Evolutionary conservation across 352 stramenopile genomes (phyloP), one percentile per base, ranked within the genome.

Genomic region (Pythium vanterpoolii): DNA sequence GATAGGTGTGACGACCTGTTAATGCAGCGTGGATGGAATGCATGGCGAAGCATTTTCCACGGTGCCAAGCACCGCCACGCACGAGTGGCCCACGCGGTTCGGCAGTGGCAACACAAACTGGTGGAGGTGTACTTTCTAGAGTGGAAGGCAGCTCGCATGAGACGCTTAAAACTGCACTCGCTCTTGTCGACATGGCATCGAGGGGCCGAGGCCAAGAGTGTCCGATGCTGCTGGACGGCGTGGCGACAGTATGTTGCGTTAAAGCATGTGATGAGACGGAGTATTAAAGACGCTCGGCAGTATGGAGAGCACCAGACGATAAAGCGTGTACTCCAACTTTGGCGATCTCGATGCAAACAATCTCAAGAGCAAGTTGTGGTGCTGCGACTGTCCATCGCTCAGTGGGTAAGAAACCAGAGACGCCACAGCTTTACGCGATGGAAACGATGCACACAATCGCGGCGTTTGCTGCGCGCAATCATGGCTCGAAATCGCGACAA

Each of bases 61-160:
- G 26, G 9, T 23, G 43, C 21, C 14, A 58, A 28, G 24, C 23
- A 46, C 10, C 46, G 39, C 24, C 46, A 68, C 33, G 26, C 16
- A 23, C 24, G 16, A 18, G 51, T 51, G 1, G 38, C 38, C 1
- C 7, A 51, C 6, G 51, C 45, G 1, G 33, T 67, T 28, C 33
- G 45, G 5, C 13, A 39, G 26, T 67, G 60, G 60, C 60, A 56
- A 13, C 33, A 33, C 21, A 42, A 43, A n/a, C 34, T n/a, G 23
- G 9, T 67, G 3, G 47, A 26, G 11, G 13, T 56, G 19, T 52
- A 7, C 16, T 68, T 62, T 30, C 3, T 38, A 0, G 39, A 52
- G 16, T 68, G 60, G 60, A 59, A 54, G 28, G 23, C 18, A 13
- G 4, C 49, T 4, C 33, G 45, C 6, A 5, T 19, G 0, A 46